These are phyloP conservation scores for Pythium utonaiense DNA, from an alignment of 352 stramenopile species.

Conservation along the genomic window DNA sequence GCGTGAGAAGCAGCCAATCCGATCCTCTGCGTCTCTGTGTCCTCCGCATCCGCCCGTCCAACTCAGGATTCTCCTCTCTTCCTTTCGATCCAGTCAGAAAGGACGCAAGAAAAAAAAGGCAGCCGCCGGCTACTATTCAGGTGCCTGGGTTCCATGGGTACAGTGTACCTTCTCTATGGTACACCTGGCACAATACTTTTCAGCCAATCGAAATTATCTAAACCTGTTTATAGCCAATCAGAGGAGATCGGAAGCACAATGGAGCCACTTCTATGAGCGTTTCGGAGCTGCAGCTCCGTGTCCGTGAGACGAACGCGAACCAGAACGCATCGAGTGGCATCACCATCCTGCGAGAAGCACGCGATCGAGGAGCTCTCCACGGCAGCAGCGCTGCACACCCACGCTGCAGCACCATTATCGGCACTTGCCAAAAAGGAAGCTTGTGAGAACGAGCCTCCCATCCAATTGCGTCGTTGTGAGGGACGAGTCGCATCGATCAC, in stretches of 20 bases:
- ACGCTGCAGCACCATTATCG: too few relatives aligned
- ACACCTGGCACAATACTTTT: too few relatives aligned
- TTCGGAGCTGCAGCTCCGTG: neutral
- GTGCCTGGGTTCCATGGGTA: neutral
- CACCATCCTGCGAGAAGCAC: too few relatives aligned
- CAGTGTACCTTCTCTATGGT: neutral
- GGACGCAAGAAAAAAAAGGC: neutral
- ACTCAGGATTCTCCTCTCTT: neutral
- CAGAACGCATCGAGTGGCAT: too few relatives aligned
- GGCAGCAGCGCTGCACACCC: too few relatives aligned
- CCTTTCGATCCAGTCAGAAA: neutral
- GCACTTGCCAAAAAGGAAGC: too few relatives aligned
- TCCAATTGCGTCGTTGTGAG: too few relatives aligned
- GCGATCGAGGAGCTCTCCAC: too few relatives aligned
- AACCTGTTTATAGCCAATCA: conserved; percentile 2
- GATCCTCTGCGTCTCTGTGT: neutral
- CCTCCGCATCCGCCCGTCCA: neutral
- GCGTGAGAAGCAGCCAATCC: neutral
- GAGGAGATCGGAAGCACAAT: neutral
- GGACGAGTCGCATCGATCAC: too few relatives aligned
- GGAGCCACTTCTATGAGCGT: neutral
- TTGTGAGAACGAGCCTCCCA: too few relatives aligned
- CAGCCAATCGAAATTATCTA: too few relatives aligned
- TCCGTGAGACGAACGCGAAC: neutral
- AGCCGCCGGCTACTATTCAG: neutral